These are phyloP conservation scores for Xylaria venustula DNA, from an alignment of 495 filamentous ascomycete genomes.

Conservation along the genomic window DNA sequence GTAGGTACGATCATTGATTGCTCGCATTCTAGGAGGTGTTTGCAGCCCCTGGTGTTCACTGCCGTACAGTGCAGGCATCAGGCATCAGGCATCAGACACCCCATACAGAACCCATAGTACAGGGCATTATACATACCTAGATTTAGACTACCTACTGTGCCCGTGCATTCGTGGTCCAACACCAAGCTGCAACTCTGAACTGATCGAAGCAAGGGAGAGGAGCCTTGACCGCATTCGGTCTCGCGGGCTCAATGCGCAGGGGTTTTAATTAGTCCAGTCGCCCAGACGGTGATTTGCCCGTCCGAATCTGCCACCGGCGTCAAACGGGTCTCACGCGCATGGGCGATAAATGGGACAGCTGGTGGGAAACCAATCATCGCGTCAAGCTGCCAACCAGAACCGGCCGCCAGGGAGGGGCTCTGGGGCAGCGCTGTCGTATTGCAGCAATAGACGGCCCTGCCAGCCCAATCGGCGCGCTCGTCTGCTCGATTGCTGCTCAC, in stretches of 20 bases:
- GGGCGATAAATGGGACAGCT: background rate
- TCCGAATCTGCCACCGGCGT: background rate
- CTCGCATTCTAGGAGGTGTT: too few species aligned
- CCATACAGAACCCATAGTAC: too few species aligned
- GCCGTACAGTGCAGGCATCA: background rate
- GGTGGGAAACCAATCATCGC: conserved; percentile 10
- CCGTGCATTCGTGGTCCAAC: too few species aligned
- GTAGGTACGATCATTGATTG: background rate
- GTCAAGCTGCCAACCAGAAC: background rate
- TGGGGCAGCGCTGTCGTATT: background rate
- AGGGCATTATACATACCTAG: too few species aligned
- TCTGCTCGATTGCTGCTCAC: background rate
- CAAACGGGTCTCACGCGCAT: background rate
- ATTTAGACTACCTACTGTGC: too few species aligned
- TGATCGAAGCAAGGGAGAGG: background rate
- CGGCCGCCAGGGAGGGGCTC: background rate
- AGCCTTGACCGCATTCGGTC: background rate
- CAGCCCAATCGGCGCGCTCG: background rate
- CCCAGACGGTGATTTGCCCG: background rate
- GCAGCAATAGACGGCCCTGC: background rate
- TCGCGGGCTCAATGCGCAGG: background rate
- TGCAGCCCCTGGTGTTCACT: background rate
- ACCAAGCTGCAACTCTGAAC: background rate
- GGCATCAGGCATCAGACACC: too few species aligned
- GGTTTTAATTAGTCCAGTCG: background rate